Percentiles rank a stretch among this genome's conserved stretches.
Evolutionary conservation across 306 rosid species (phyloP).

Genomic region (Argentina anserina): DNA sequence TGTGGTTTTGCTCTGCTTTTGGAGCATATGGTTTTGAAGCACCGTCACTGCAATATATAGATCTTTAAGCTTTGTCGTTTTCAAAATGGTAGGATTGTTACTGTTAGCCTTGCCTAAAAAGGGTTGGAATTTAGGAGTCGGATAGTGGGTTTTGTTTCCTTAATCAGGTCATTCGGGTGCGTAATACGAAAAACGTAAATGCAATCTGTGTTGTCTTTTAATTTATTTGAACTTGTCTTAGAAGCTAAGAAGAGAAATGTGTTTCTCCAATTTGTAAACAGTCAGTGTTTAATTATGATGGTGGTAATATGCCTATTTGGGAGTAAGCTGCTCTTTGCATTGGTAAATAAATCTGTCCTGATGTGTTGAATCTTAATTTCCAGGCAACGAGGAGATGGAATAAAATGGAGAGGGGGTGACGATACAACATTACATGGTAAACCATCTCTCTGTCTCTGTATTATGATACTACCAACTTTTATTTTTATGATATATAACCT

Average conservation of each 20-base stretch:
- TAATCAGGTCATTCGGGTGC: neutral
- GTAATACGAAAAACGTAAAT: neutral
- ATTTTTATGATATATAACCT: neutral
- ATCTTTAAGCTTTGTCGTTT: neutral
- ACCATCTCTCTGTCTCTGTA: conserved; percentile 3
- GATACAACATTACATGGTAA: conserved; percentile 36
- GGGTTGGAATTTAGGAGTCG: neutral
- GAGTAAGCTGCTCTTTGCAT: neutral
- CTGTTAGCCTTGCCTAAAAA: neutral
- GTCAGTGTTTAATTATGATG: neutral
- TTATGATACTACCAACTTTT: neutral
- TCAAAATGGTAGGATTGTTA: neutral
- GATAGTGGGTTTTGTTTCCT: neutral
- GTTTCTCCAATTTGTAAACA: neutral
- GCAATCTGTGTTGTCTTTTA: neutral
- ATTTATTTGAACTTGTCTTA: neutral
- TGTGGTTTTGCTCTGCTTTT: neutral
- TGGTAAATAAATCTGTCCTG: neutral
- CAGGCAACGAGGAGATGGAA: conserved; percentile 48
- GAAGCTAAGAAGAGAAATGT: neutral
- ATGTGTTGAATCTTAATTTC: conserved; percentile 15
- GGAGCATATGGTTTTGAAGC: neutral
- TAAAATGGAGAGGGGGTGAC: conserved; percentile 14
- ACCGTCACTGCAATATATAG: neutral
- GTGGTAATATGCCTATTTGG: neutral